Percentiles rank a stretch among this genome's conserved stretches.
These are phyloP conservation scores for Podila minutissima DNA, from an alignment of 192 early-diverging fungal genomes.

Conservation along the genomic window DNA sequence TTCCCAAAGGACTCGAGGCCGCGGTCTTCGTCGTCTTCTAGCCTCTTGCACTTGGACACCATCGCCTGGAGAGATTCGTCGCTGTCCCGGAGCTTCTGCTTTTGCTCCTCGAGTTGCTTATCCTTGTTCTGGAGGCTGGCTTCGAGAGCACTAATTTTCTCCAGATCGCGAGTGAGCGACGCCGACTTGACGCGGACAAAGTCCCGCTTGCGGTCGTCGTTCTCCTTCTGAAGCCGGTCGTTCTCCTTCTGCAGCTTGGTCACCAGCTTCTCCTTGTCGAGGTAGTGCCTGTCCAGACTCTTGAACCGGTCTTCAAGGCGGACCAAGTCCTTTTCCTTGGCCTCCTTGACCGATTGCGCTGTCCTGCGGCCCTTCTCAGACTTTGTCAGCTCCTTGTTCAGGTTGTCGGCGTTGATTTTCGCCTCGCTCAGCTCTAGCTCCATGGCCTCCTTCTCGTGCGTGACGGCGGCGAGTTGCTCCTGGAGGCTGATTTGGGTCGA, in stretches of 20 bases:
- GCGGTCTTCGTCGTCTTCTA: constrained; percentile 4
- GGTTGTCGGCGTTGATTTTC: neutral
- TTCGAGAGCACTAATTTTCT: constrained; percentile 9
- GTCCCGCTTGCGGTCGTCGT: neutral
- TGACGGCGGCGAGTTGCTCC: neutral
- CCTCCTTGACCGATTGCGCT: neutral
- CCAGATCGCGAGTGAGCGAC: neutral
- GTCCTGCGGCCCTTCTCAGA: neutral
- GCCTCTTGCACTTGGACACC: neutral
- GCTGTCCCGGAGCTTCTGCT: constrained; percentile 3
- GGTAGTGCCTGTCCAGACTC: neutral
- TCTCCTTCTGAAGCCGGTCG: neutral
- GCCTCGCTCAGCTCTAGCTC: neutral
- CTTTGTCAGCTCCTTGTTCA: constrained; percentile 16
- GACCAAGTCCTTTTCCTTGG: neutral
- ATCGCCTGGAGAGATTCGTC: neutral
- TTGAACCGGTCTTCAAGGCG: neutral
- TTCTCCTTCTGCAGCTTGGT: neutral
- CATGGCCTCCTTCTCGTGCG: neutral
- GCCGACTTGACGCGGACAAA: neutral
- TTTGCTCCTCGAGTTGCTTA: neutral
- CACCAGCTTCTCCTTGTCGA: neutral
- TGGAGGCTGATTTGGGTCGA: neutral
- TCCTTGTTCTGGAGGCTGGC: neutral
- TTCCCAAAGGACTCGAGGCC: neutral